Base-by-base conservation (phyloP, 2,329 filamentous ascomycete species). In the Bimuria novae-zelandiae region DNA sequence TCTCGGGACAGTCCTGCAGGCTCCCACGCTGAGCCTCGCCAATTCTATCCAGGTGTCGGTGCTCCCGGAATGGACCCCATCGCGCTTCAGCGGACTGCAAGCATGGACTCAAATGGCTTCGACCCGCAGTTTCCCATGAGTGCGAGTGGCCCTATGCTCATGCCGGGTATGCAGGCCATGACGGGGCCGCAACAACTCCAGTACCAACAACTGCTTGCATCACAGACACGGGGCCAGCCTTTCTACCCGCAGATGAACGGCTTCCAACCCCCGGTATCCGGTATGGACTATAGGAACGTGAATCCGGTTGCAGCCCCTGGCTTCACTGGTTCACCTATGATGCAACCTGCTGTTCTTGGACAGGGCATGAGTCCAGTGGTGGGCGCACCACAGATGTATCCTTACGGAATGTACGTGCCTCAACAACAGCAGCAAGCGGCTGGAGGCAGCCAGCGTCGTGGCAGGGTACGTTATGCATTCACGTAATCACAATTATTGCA, bases 171-270 rank as follows among this genome's bases (percentile, higher is more conserved):
- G 68, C 74, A 76, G 36, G 67, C 80, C 10, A 68, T 73, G 57
- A 67, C 71, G 17, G 73, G 71, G 14, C 77, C 77, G 41, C 79
- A 82, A 51, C 68, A 83, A 61, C 65, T 83, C 25, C 84, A 85
- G 62, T 86, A 85, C 61, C 84, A 85, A 61, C 78, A 80, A 64
- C 79, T 83, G 62, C 70, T 83, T 21, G 64, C 79, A 52, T 74
- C 80, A 61, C 76, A 54, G 73, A 12, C 17, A 36, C 29, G 36
- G 33, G 41, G 46, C 5, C 42, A 63, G 42, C 77, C 75, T 35
- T 76, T 79, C 50, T 81, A 81, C 55, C 73, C 74, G 2, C 70
- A 69, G 45, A 74, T 82, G 66, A 74, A 77, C 10, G 71, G 70
- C 23, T 71, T 70, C 46, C 64, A 67, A 36, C 67, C 72, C 22